Evolutionary conservation across 441 rosid genomes (phyloP).

Genomic region (Aquilaria agallochum): DNA sequence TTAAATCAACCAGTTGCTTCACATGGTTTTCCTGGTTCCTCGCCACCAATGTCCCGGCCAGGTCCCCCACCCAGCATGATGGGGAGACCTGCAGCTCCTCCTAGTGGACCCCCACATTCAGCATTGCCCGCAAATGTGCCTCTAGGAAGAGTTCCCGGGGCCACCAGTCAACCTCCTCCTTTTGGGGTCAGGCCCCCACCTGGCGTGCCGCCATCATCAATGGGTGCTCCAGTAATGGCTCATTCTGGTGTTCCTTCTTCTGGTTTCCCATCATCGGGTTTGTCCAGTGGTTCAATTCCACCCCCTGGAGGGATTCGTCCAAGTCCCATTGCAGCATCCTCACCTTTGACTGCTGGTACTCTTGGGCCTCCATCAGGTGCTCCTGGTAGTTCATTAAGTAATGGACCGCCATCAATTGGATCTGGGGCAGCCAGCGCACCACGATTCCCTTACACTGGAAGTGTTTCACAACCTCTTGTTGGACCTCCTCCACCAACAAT

Average conservation of each 20-base stretch:
- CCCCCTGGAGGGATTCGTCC: slow-evolving; percentile 46
- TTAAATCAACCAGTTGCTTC: slow-evolving; percentile 49
- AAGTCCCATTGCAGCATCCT: slow-evolving; percentile 32
- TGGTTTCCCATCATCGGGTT: slow-evolving; percentile 23
- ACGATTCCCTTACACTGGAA: slow-evolving; percentile 42
- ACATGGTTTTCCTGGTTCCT: slow-evolving; percentile 31
- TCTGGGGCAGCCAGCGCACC: slow-evolving; percentile 43
- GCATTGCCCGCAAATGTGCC: slow-evolving; percentile 45
- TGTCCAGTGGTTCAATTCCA: slow-evolving; percentile 17
- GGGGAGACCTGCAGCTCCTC: slow-evolving; percentile 51
- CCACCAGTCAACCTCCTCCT: slow-evolving; percentile 38
- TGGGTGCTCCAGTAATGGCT: slow-evolving; percentile 18
- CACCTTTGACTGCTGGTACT: slow-evolving; percentile 33
- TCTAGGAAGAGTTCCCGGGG: slow-evolving; percentile 51
- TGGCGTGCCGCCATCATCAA: slow-evolving; percentile 45
- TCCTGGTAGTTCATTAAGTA: slow-evolving; percentile 46
- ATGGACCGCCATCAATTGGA: slow-evolving; percentile 51
- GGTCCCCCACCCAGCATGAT: slow-evolving; percentile 25
- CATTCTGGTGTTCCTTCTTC: slow-evolving; percentile 4
- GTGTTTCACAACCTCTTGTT: slow-evolving; percentile 43
- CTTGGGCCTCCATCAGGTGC: slow-evolving; percentile 40
- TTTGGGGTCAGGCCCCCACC: slow-evolving; percentile 70
- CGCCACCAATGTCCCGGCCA: slow-evolving; percentile 31
- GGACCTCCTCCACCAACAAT: slow-evolving; percentile 53
- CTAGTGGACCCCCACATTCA: slow-evolving; percentile 41